Evolutionary conservation across 495 filamentous ascomycete species (phyloP).

Genomic region (Platismatia glauca): DNA sequence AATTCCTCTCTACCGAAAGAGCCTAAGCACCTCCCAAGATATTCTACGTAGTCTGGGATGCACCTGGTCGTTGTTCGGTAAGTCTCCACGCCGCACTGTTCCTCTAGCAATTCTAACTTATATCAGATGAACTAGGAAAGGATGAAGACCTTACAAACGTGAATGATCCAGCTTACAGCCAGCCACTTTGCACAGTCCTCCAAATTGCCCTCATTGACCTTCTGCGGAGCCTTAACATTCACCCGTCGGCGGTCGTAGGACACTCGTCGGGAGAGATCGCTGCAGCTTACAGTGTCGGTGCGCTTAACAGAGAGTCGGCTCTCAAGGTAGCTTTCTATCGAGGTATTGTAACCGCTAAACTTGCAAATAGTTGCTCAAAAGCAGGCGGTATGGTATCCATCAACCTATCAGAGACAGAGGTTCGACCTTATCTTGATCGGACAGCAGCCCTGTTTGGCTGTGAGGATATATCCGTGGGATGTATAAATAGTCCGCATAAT

Average conservation of each 20-base stretch:
- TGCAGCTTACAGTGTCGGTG: neutral
- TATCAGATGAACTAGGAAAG: neutral
- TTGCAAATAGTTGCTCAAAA: no score
- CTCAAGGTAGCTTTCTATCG: no score
- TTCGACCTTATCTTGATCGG: no score
- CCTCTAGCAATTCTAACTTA: neutral
- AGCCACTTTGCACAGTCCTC: conserved; percentile 29
- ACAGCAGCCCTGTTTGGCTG: no score
- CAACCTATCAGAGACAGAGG: no score
- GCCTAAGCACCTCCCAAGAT: conserved; percentile 16
- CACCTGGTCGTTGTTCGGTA: conserved; percentile 9
- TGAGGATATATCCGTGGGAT: no score
- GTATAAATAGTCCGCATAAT: no score
- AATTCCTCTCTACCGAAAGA: conserved; percentile 20
- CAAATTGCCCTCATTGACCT: conserved; percentile 32
- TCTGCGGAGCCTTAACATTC: conserved; percentile 29
- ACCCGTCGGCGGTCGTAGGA: conserved; percentile 23
- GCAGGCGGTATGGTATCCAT: no score
- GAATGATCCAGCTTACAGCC: conserved; percentile 26
- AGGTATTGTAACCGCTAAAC: no score
- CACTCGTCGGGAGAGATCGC: conserved; percentile 17
- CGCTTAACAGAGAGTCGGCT: no score
- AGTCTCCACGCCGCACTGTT: neutral
- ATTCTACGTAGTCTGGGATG: conserved; percentile 14
- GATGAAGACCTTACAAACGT: neutral